Conservation (phyloP, 768 basidiomycete species). For the Infundibulicybe gibba region DNA sequence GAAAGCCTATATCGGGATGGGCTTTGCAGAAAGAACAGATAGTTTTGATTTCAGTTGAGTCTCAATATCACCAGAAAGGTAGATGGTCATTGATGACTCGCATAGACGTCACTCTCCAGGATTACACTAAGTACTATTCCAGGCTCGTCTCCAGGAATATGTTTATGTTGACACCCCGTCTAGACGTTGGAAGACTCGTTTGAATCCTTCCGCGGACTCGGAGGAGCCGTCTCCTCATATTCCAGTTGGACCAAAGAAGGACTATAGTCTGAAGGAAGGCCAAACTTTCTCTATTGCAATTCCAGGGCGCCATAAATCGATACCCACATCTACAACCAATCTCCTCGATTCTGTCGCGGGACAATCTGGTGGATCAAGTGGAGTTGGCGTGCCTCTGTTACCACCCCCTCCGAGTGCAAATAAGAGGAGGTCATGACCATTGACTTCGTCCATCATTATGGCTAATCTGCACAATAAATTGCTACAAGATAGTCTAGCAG, state of each 20-base stretch:
- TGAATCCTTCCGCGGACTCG: conserved; percentile 45
- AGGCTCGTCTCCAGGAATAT: conserved; percentile 7
- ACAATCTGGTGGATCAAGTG: conserved; percentile 17
- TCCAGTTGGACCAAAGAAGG: conserved; percentile 82
- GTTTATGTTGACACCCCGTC: background rate
- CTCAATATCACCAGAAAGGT: background rate
- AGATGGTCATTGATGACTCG: background rate
- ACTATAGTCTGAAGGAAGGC: conserved; percentile 91
- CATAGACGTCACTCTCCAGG: conserved; percentile 79
- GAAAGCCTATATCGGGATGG: conserved; percentile 93
- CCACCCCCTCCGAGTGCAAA: conserved; percentile 80
- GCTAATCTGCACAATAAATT: too few species aligned
- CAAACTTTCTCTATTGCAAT: conserved; percentile 92
- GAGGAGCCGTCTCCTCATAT: conserved; percentile 60
- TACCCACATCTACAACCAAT: conserved; percentile 23
- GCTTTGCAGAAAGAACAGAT: conserved; percentile 84
- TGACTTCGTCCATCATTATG: too few species aligned
- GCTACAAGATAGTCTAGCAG: too few species aligned
- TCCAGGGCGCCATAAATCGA: conserved; percentile 64
- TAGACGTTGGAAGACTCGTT: conserved; percentile 62
- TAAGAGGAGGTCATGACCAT: conserved; percentile 35
- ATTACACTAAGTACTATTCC: conserved; percentile 71
- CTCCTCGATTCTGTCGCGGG: conserved; percentile 32
- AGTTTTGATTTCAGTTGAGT: conserved; percentile 89
- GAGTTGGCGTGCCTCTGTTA: conserved; percentile 58